These are phyloP conservation scores for Rhodofomes roseus DNA, from an alignment of 1,284 basidiomycete genomes.

Conservation along the genomic window DNA sequence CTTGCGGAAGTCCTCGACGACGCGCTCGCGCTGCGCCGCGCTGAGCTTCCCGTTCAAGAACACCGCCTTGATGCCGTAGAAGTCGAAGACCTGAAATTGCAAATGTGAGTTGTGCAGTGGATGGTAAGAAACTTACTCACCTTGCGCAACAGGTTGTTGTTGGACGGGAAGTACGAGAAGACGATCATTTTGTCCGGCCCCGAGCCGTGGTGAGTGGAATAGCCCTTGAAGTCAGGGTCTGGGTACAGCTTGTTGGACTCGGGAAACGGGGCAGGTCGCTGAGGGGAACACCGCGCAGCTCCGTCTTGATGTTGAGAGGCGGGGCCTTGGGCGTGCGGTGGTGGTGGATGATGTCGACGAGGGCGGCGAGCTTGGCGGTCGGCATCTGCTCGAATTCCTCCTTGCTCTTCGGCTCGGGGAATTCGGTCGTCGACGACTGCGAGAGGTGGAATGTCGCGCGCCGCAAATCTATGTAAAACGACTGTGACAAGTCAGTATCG, in stretches of 20 bases:
- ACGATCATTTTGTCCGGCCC: constrained; percentile 16
- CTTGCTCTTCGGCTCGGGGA: too few species aligned
- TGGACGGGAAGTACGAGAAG: constrained; percentile 16
- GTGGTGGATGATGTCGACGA: constrained; percentile 5
- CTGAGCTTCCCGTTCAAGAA: not conserved
- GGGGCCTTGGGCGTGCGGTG: not conserved
- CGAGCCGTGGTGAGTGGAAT: not conserved
- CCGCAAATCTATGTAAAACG: not conserved
- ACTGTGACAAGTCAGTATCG: not conserved
- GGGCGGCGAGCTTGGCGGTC: constrained; percentile 7
- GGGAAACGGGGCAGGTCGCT: not conserved
- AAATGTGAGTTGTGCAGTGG: too few species aligned
- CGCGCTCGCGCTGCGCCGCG: not conserved
- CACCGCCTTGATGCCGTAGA: not conserved
- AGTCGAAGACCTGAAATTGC: not conserved
- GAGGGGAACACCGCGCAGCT: not conserved
- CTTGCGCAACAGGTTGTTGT: not conserved
- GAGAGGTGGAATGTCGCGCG: not conserved
- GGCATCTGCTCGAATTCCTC: not conserved
- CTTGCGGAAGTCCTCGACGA: not conserved
- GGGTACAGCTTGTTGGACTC: not conserved
- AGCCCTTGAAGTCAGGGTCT: not conserved
- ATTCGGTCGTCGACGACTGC: not conserved
- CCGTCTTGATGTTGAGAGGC: too few species aligned
- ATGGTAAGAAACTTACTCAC: not conserved